Percentiles rank a stretch among this genome's conserved stretches.
phyloP scores from a whole-genome alignment of 2,329 filamentous ascomycete genomes.

The Akanthomyces lecanii region DNA sequence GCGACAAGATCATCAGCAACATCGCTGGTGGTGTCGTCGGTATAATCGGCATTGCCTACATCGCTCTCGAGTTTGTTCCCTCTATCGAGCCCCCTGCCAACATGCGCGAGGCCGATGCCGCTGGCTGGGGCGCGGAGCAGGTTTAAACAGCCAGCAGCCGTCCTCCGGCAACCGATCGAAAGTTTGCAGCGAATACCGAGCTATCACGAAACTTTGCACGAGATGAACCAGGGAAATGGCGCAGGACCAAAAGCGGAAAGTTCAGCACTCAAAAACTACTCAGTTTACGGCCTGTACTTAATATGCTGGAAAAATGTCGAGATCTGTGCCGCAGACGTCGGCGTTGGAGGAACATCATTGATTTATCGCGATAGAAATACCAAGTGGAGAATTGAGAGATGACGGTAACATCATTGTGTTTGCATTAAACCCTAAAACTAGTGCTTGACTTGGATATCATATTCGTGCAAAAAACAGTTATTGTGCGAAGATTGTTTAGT shows the following conservation, averaged over 20 bases:
- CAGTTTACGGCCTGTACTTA: background rate
- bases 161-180: too few relatives aligned
- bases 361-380: background rate
- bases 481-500: background rate
- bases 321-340: background rate
- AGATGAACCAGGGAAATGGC: background rate
- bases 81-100: slow-evolving; percentile 76
- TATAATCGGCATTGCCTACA: slow-evolving; percentile 73
- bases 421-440: background rate
- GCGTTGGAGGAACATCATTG: background rate
- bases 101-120: slow-evolving; percentile 70
- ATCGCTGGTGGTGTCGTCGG: slow-evolving; percentile 76
- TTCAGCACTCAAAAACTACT: background rate
- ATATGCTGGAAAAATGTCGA: background rate
- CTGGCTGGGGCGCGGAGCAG: slow-evolving; percentile 73
- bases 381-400: background rate
- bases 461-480: background rate
- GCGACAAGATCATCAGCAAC: slow-evolving; percentile 60
- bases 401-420: background rate
- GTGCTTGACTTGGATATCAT: slow-evolving; percentile 2
- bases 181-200: background rate
- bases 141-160: slow-evolving; percentile 44
- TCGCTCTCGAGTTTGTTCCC: slow-evolving; percentile 69
- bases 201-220: background rate
- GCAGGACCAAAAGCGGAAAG: background rate